A percentile compares a stretch with the other conserved stretches of the same genome.
Conservation (phyloP, 208 protist species). For the Trypanosoma platydactyli region DNA sequence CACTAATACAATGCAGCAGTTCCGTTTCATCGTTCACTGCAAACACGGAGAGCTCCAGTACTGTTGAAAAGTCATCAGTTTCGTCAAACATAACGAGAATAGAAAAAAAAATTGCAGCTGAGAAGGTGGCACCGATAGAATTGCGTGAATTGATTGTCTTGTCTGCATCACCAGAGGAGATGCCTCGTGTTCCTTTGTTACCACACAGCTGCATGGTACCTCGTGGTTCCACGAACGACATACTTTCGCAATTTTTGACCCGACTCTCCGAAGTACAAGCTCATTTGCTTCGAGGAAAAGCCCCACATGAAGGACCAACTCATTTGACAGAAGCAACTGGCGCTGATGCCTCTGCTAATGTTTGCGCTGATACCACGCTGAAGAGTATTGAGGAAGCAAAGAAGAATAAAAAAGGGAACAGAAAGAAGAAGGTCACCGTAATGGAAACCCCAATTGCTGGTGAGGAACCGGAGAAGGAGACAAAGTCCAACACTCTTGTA, state of each 20-base stretch:
- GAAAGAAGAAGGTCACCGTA: background rate
- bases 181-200: slow-evolving; percentile 31
- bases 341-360: background rate
- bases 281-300: background rate
- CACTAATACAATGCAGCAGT: slow-evolving; percentile 3
- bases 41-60: background rate
- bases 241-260: slow-evolving; percentile 45
- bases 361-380: background rate
- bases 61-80: no score
- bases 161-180: slow-evolving; percentile 35
- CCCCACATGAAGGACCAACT: slow-evolving; percentile 18
- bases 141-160: slow-evolving; percentile 50
- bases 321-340: slow-evolving; percentile 8
- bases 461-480: background rate
- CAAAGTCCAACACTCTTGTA: background rate
- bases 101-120: background rate
- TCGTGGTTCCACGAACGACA: slow-evolving; percentile 38
- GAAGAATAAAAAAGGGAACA: slow-evolving; percentile 9
- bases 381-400: slow-evolving; percentile 2
- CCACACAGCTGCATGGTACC: slow-evolving; percentile 49
- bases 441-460: background rate
- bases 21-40: background rate
- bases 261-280: slow-evolving; percentile 48
- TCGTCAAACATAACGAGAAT: background rate
- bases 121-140: background rate